These are phyloP conservation scores for Aspergillus hancockii DNA, from an alignment of 495 filamentous ascomycete species.

Conservation along the genomic window DNA sequence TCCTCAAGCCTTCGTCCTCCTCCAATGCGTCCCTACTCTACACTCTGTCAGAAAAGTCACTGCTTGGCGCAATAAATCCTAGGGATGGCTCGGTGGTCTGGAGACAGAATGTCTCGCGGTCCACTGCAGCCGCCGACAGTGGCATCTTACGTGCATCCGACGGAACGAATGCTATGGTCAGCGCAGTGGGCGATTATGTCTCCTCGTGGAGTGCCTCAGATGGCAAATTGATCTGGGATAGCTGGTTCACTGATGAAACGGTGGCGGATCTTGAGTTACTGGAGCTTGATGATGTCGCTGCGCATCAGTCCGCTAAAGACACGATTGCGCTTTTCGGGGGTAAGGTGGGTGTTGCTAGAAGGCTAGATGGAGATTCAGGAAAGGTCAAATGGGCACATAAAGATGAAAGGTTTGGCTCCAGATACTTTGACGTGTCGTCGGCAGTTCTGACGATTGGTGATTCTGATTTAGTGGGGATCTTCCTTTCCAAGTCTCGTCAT, in stretches of 20 bases:
- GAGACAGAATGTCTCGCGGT: slow-evolving; percentile 68
- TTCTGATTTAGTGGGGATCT: slow-evolving; percentile 55
- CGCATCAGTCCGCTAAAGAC: slow-evolving; percentile 56
- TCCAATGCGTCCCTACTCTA: slow-evolving; percentile 90
- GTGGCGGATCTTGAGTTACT: slow-evolving; percentile 79
- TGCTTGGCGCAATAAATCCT: slow-evolving; percentile 88
- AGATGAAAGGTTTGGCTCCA: slow-evolving; percentile 54
- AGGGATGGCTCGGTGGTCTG: slow-evolving; percentile 81
- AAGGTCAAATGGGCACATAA: slow-evolving; percentile 73
- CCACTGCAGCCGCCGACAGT: slow-evolving; percentile 30
- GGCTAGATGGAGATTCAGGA: slow-evolving; percentile 74
- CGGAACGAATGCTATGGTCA: slow-evolving; percentile 70
- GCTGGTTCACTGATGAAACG: slow-evolving; percentile 51
- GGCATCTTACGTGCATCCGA: slow-evolving; percentile 68
- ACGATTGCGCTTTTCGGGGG: slow-evolving; percentile 66
- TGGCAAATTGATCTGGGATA: slow-evolving; percentile 76
- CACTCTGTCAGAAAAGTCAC: slow-evolving; percentile 77
- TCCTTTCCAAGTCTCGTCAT: slow-evolving; percentile 78
- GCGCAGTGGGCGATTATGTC: slow-evolving; percentile 65
- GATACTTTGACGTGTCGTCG: neutral
- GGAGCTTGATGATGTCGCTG: slow-evolving; percentile 62
- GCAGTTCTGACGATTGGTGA: slow-evolving; percentile 23
- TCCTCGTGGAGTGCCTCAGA: slow-evolving; percentile 82
- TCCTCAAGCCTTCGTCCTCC: slow-evolving; percentile 77
- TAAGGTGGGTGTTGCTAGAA: slow-evolving; percentile 59